Conservation (phyloP, 2,329 filamentous ascomycete species). For the Ophiostoma novo-ulmi region DNA sequence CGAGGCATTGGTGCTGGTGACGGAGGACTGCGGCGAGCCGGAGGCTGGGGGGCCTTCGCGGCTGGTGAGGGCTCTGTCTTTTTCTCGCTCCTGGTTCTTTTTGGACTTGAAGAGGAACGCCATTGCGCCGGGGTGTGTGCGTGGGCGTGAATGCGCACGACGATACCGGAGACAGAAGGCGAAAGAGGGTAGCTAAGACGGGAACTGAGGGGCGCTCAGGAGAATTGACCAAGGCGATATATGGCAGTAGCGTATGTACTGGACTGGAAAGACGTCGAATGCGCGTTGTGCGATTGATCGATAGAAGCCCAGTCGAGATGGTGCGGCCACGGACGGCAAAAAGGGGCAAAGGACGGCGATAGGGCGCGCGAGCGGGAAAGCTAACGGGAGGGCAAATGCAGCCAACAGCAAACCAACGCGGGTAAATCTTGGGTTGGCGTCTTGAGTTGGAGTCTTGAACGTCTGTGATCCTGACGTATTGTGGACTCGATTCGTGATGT, state of each 20-base stretch:
- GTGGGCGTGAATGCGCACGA: slow-evolving; percentile 20
- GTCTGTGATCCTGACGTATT: neutral
- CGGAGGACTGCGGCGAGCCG: slow-evolving; percentile 43
- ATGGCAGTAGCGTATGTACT: neutral
- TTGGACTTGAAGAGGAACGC: slow-evolving; percentile 80
- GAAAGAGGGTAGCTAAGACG: neutral
- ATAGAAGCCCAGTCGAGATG: neutral
- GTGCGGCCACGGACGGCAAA: neutral
- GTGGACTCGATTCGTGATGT: neutral
- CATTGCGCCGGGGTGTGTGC: slow-evolving; percentile 47
- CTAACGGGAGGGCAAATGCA: slow-evolving; percentile 14
- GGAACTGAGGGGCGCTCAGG: neutral
- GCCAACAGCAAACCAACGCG: slow-evolving; percentile 13
- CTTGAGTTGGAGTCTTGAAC: neutral
- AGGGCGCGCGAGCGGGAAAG: slow-evolving; percentile 9
- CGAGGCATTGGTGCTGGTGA: slow-evolving; percentile 44
- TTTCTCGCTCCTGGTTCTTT: slow-evolving; percentile 58
- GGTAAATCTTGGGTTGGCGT: neutral
- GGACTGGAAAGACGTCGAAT: neutral
- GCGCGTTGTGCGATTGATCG: neutral
- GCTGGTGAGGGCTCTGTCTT: slow-evolving; percentile 55
- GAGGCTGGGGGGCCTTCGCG: slow-evolving; percentile 46
- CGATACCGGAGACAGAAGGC: neutral
- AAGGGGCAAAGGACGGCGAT: slow-evolving; percentile 3
- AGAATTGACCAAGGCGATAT: neutral